A percentile compares a stretch with the other conserved stretches of the same genome.
Evolutionary conservation across 2,329 filamentous ascomycete genomes (phyloP).

Genomic region (Penicillium rolfsii): DNA sequence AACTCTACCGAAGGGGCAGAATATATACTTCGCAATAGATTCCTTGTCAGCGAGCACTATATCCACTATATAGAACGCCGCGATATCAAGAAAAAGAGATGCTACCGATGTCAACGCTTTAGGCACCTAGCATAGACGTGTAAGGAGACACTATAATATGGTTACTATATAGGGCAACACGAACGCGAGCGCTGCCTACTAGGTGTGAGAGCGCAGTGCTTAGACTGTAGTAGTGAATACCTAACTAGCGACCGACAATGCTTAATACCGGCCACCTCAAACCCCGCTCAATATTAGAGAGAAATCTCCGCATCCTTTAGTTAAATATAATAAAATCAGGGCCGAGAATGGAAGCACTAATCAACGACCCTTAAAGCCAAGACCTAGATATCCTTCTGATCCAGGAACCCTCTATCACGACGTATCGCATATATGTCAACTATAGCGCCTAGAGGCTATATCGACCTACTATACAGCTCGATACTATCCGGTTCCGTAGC

Average conservation of each 20-base stretch:
- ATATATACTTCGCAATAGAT: slow-evolving; percentile 25
- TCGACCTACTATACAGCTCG: slow-evolving; percentile 19
- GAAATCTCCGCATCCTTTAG: slow-evolving; percentile 26
- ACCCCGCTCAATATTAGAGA: slow-evolving; percentile 26
- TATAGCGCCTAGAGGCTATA: slow-evolving; percentile 34
- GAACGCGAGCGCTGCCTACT: background rate
- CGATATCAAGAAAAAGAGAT: slow-evolving; percentile 27
- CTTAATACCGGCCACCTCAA: slow-evolving; percentile 9
- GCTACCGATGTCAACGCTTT: slow-evolving; percentile 27
- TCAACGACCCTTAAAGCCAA: slow-evolving; percentile 31
- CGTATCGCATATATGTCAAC: slow-evolving; percentile 27
- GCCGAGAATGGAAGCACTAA: slow-evolving; percentile 32
- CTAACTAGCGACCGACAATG: slow-evolving; percentile 24
- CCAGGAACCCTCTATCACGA: slow-evolving; percentile 22
- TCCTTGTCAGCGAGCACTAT: slow-evolving; percentile 12
- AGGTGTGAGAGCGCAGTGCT: slow-evolving; percentile 16
- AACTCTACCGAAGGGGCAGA: slow-evolving; percentile 30
- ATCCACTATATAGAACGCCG: background rate
- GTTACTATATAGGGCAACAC: slow-evolving; percentile 27
- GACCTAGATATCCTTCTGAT: slow-evolving; percentile 31
- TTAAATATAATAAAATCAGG: slow-evolving; percentile 31
- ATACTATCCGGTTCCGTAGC: slow-evolving; percentile 23
- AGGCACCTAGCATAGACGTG: slow-evolving; percentile 31
- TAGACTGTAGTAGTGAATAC: slow-evolving; percentile 26
- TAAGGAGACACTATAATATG: slow-evolving; percentile 28